Conservation (phyloP, 805 yeast species). For the Sugiyamaella lignohabitans region DNA sequence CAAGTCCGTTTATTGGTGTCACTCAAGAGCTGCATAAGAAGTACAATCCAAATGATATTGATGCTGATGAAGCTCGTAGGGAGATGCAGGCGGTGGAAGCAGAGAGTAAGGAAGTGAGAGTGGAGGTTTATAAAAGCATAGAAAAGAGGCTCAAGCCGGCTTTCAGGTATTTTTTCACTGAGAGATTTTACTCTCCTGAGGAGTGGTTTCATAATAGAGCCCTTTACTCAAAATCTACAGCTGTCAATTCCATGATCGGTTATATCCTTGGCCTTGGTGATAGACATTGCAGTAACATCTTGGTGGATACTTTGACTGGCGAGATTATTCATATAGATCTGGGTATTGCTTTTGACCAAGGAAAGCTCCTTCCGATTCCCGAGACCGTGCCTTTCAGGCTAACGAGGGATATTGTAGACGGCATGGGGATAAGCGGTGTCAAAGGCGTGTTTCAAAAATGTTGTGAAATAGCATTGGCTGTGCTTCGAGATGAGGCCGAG, state of each 20-base stretch:
- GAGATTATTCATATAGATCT: constrained; percentile 94
- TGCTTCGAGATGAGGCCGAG: constrained; percentile 57
- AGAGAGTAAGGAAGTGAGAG: constrained; percentile 23
- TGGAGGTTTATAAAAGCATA: constrained; percentile 40
- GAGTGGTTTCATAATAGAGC: constrained; percentile 66
- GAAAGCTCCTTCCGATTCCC: constrained; percentile 74
- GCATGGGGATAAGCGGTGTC: constrained; percentile 81
- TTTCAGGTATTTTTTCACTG: constrained; percentile 63
- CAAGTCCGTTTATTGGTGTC: constrained; percentile 64
- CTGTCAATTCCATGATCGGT: constrained; percentile 82
- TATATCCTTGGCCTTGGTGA: constrained; percentile 89
- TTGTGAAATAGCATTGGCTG: constrained; percentile 66
- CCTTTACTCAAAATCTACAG: constrained; percentile 68
- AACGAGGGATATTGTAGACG: constrained; percentile 87
- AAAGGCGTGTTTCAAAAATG: constrained; percentile 69
- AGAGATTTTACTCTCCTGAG: constrained; percentile 57
- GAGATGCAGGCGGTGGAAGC: constrained; percentile 53
- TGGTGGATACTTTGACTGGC: constrained; percentile 74
- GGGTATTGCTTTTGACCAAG: constrained; percentile 96
- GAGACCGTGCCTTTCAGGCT: constrained; percentile 91
- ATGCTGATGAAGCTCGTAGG: constrained; percentile 52
- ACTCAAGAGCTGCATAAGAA: constrained; percentile 55
- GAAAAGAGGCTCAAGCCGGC: constrained; percentile 53
- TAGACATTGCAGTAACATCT: constrained; percentile 84
- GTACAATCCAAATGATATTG: constrained; percentile 38